Conservation (phyloP, 257 asterid species). For the Leonotis leonurus region DNA sequence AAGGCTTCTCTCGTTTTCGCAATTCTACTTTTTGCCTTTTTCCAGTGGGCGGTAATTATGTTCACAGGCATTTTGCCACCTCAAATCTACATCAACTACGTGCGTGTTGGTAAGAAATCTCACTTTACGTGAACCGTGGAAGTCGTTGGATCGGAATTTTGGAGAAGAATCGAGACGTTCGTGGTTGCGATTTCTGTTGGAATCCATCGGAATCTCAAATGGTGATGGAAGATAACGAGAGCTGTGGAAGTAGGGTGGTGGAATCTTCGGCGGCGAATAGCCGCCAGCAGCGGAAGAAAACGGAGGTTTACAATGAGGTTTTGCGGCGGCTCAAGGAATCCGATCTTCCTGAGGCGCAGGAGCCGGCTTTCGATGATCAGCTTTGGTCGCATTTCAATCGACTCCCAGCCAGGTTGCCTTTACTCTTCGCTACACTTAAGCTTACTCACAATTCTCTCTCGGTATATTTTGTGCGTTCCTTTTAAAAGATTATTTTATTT, state of each 20-base stretch:
- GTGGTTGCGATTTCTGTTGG: not conserved
- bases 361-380: conserved; percentile 66
- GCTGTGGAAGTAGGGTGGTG: conserved; percentile 70
- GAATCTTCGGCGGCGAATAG: conserved; percentile 40
- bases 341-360: conserved; percentile 52
- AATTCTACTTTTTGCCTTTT: conserved; percentile 13
- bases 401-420: conserved; percentile 67
- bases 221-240: conserved; percentile 83
- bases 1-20: not conserved
- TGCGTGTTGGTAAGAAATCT: conserved; percentile 7
- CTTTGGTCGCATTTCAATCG: conserved; percentile 96
- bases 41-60: not conserved
- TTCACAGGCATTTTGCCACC: not conserved
- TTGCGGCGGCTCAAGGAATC: conserved; percentile 76
- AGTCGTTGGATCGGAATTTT: conserved; percentile 19
- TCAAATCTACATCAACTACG: conserved; percentile 16
- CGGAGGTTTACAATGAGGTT: conserved; percentile 87
- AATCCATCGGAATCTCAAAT: conserved; percentile 28
- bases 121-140: conserved; percentile 14
- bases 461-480: not conserved
- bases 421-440: not conserved
- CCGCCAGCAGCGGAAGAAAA: conserved; percentile 50
- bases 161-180: not conserved
- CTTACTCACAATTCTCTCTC: not conserved
- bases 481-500: not conserved